Percentiles rank a stretch among this genome's conserved stretches.
phyloP scores from a whole-genome alignment of 2,329 filamentous ascomycete genomes.

The Aspergillus sclerotialis region DNA sequence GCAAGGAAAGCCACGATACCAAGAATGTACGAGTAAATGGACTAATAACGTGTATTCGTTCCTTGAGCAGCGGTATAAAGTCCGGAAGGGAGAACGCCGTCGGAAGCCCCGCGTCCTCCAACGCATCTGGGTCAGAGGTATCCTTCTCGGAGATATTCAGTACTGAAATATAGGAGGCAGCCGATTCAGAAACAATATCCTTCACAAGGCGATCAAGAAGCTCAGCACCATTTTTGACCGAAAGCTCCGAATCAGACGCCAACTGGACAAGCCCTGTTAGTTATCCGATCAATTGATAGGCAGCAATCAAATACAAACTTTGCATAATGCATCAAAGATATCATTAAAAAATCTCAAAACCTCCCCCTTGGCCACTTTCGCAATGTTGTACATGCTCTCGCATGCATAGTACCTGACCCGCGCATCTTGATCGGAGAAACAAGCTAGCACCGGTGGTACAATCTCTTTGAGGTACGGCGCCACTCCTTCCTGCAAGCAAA shows the following conservation, averaged over 20 bases:
- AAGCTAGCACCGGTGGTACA: constrained; percentile 91
- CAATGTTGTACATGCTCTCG: constrained; percentile 99
- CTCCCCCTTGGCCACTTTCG: constrained; percentile 97
- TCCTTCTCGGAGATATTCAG: constrained; percentile 58
- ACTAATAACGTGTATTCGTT: constrained; percentile 89
- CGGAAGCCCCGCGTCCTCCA: constrained; percentile 48
- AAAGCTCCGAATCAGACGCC: constrained; percentile 89
- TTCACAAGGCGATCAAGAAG: constrained; percentile 90
- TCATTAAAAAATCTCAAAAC: constrained; percentile 97
- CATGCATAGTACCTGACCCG: constrained; percentile 96
- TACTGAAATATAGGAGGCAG: constrained; percentile 88
- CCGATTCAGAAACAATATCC: constrained; percentile 92
- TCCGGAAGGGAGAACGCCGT: constrained; percentile 86
- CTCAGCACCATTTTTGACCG: constrained; percentile 96
- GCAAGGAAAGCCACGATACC: constrained; percentile 88
- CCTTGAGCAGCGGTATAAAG: constrained; percentile 89
- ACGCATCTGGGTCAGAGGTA: constrained; percentile 31
- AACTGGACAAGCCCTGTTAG: too few species aligned
- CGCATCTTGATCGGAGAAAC: constrained; percentile 97
- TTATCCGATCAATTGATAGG: too few species aligned
- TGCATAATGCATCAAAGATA: constrained; percentile 94
- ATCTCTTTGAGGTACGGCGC: constrained; percentile 88
- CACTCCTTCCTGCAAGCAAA: constrained; percentile 61
- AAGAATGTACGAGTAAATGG: constrained; percentile 92
- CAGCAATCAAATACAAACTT: constrained; percentile 52